A percentile compares a stretch with the other conserved stretches of the same genome.
Conservation (phyloP, 345 rosid species). For the Salix suchowensis region DNA sequence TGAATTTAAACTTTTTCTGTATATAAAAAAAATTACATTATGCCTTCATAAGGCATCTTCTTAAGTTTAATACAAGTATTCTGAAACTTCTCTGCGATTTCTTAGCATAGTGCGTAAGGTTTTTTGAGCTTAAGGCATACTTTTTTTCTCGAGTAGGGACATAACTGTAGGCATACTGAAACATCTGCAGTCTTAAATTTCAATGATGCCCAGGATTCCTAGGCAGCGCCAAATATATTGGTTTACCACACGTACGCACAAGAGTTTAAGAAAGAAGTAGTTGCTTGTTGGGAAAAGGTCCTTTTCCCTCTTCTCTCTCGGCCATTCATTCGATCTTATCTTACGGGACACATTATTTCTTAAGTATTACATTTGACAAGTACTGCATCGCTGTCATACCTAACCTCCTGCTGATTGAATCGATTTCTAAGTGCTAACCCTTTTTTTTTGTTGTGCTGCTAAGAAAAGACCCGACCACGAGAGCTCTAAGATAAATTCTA, state of each 20-base stretch:
- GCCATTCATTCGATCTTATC: background rate
- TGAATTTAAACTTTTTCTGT: too few species aligned
- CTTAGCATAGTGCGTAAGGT: background rate
- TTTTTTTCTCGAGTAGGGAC: background rate
- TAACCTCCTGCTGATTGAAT: too few species aligned
- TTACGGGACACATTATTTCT: background rate
- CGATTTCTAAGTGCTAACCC: too few species aligned
- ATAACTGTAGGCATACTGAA: background rate
- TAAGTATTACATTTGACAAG: background rate
- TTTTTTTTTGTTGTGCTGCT: too few species aligned
- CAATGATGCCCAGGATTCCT: background rate
- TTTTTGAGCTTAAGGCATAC: background rate
- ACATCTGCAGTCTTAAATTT: background rate
- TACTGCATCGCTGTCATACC: background rate
- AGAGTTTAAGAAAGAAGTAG: background rate
- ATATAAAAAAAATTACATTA: too few species aligned
- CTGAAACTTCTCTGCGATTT: too few species aligned
- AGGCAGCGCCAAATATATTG: background rate
- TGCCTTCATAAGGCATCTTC: too few species aligned
- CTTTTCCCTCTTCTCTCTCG: background rate
- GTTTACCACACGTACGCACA: too few species aligned
- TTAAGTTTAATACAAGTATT: too few species aligned
- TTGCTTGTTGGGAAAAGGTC: background rate
- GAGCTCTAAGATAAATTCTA: too few species aligned
- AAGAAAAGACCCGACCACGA: too few species aligned